A percentile compares a stretch with the other conserved stretches of the same genome.
Conservation (phyloP, 306 rosid species). For the Prunus mongolica region DNA sequence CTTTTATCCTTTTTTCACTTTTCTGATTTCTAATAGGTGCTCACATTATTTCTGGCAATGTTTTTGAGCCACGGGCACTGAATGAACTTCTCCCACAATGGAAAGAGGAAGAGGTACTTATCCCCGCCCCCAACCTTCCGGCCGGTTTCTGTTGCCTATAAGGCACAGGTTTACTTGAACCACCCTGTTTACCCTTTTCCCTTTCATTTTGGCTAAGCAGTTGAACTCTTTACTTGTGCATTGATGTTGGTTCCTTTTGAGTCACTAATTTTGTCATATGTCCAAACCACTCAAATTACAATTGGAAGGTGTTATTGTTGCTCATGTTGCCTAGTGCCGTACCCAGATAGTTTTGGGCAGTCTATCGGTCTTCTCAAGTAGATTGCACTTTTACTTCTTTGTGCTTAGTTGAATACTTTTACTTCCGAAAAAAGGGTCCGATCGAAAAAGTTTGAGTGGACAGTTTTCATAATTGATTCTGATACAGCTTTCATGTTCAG, state of each 20-base stretch:
- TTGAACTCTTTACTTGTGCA: background rate
- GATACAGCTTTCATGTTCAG: background rate
- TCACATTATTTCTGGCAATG: conserved; percentile 88
- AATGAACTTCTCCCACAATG: conserved; percentile 85
- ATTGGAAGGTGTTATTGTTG: background rate
- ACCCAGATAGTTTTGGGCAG: background rate
- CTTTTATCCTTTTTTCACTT: background rate
- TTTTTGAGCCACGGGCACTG: conserved; percentile 87
- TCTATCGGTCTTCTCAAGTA: background rate
- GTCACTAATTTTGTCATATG: background rate
- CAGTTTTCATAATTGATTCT: background rate
- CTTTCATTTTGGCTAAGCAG: background rate
- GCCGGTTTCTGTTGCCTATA: background rate
- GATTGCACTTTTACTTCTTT: background rate
- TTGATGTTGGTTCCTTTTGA: conserved; percentile 1
- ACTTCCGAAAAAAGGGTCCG: background rate
- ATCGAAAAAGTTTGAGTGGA: background rate
- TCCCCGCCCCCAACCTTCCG: background rate
- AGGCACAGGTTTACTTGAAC: background rate
- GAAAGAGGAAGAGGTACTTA: conserved; percentile 71
- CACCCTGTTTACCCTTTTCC: background rate
- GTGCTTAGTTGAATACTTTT: background rate
- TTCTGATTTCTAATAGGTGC: conserved; percentile 51
- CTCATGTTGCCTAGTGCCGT: background rate
- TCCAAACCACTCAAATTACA: background rate